A percentile compares a stretch with the other conserved stretches of the same genome.
Evolutionary conservation across 176 grass and related monocot genomes (phyloP).

Genomic region (Tuctoria greenei): DNA sequence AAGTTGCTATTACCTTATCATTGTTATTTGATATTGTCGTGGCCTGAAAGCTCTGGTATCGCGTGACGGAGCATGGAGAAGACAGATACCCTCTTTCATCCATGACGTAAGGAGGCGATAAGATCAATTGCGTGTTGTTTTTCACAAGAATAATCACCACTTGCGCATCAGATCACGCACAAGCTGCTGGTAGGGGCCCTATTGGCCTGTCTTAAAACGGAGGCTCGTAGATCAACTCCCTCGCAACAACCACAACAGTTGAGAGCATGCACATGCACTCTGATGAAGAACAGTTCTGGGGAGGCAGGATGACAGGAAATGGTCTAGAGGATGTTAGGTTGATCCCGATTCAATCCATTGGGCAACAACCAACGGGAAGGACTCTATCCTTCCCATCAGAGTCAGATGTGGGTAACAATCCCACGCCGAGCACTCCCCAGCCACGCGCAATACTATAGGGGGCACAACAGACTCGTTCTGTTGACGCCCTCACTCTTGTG

Average conservation of each 20-base stretch:
- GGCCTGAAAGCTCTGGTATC: slow-evolving; percentile 29
- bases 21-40: neutral
- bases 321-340: slow-evolving; percentile 39
- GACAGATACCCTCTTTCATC: slow-evolving; percentile 38
- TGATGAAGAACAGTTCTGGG: slow-evolving; percentile 9
- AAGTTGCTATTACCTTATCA: slow-evolving; percentile 36
- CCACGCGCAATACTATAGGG: no score
- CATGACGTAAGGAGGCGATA: neutral
- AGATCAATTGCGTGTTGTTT: neutral
- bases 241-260: slow-evolving; percentile 22
- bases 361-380: no score
- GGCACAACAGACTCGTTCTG: no score
- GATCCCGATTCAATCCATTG: no score
- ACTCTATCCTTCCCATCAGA: no score
- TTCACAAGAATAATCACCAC: neutral
- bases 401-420: no score
- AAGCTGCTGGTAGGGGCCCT: slow-evolving; percentile 20
- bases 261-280: neutral
- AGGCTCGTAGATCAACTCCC: slow-evolving; percentile 32
- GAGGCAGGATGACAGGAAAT: slow-evolving; percentile 4
- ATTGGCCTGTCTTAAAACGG: no score
- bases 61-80: slow-evolving; percentile 17
- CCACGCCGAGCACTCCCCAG: no score
- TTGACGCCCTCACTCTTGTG: no score
- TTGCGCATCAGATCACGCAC: slow-evolving; percentile 24